These are phyloP conservation scores for Cladobotryum mycophilum DNA, from an alignment of 2,329 filamentous ascomycete genomes.

Conservation along the genomic window DNA sequence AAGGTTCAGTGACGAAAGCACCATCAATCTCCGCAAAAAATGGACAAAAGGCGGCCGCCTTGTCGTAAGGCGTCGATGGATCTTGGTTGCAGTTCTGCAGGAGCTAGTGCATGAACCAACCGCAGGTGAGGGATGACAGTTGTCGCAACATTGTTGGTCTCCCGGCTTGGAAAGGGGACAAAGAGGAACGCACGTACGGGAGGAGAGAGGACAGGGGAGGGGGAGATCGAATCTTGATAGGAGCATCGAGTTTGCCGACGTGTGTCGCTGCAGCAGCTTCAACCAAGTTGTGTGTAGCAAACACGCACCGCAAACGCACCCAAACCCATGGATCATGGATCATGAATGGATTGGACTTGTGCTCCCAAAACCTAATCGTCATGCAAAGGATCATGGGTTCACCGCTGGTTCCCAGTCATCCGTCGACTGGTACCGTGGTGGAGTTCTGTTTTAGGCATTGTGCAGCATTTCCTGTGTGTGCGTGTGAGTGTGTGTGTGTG, in stretches of 20 bases:
- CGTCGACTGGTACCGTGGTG: constrained; percentile 9
- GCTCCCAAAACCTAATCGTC: background rate
- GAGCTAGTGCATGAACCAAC: constrained; percentile 1
- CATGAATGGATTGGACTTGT: background rate
- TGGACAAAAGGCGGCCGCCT: too few relatives aligned
- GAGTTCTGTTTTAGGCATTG: constrained; percentile 3
- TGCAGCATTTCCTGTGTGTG: constrained; percentile 2
- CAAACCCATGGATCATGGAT: background rate
- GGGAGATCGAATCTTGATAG: background rate
- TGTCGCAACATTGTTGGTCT: background rate
- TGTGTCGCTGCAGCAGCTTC: too few relatives aligned
- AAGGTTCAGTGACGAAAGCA: too few relatives aligned
- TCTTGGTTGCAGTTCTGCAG: background rate
- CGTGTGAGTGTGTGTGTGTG: constrained; percentile 2
- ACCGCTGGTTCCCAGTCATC: constrained; percentile 9
- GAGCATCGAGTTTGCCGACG: background rate
- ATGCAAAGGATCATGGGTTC: constrained; percentile 7
- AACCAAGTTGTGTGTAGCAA: background rate
- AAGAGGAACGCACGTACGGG: too few relatives aligned
- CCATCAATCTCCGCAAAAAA: too few relatives aligned
- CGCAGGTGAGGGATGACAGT: constrained; percentile 1
- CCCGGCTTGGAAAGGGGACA: background rate
- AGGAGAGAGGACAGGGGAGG: background rate
- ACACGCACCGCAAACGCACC: background rate
- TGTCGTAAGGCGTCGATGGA: too few relatives aligned